phyloP scores from a whole-genome alignment of 208 protist genomes.

The Leishmania tarentolae region DNA sequence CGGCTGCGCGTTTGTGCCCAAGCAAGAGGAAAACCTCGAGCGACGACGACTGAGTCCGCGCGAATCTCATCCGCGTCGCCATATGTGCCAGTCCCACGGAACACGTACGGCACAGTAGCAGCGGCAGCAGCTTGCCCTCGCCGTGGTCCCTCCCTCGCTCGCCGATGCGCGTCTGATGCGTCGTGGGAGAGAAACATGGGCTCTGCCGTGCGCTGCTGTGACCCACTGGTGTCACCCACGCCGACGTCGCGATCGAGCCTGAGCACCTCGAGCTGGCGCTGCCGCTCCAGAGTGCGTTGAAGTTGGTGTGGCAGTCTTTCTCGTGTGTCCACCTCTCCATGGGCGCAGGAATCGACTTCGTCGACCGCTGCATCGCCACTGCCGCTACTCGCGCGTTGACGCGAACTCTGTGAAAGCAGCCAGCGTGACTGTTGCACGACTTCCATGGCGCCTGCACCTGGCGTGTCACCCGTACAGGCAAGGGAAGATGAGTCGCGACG shows the following conservation, averaged over 20 bases:
- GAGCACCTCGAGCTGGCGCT: background rate
- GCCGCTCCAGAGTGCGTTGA: background rate
- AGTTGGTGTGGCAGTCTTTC: slow-evolving; percentile 1
- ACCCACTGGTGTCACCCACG: background rate
- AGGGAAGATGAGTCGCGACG: background rate
- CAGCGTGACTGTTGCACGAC: background rate
- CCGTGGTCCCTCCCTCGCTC: background rate
- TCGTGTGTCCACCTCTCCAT: background rate
- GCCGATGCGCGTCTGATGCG: background rate
- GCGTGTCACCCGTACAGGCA: background rate
- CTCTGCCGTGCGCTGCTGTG: background rate
- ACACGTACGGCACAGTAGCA: background rate
- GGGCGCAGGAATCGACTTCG: background rate
- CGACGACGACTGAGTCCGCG: slow-evolving; percentile 7
- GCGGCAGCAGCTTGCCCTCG: background rate
- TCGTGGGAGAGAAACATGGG: background rate
- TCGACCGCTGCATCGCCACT: background rate
- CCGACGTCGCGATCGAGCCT: background rate
- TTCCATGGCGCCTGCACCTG: background rate
- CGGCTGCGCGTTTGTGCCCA: background rate
- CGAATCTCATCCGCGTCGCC: background rate
- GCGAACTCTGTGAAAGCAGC: background rate
- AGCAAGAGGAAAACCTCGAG: background rate
- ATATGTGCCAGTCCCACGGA: background rate
- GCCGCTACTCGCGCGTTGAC: background rate